Percentiles rank a stretch among this genome's conserved stretches.
phyloP scores from a whole-genome alignment of 306 rosid species.

The Cicer arietinum region DNA sequence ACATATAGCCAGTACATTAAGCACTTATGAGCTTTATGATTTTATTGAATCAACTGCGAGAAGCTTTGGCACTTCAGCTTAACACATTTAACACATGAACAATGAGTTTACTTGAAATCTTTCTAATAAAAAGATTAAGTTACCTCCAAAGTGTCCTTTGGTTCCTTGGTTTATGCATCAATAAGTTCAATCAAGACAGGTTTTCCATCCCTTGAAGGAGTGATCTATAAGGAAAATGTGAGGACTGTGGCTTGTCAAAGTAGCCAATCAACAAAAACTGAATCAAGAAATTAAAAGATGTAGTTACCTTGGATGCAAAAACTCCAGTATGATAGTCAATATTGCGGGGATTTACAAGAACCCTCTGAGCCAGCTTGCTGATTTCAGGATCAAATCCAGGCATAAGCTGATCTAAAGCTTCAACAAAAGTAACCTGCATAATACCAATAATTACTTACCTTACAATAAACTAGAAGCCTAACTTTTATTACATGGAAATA shows the following conservation, averaged over 20 bases:
- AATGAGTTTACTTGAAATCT: constrained; percentile 12
- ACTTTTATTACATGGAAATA: constrained; percentile 35
- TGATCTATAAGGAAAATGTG: constrained; percentile 65
- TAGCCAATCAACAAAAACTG: constrained; percentile 26
- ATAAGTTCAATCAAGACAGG: constrained; percentile 93
- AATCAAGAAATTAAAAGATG: constrained; percentile 41
- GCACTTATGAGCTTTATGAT: constrained; percentile 18
- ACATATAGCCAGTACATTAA: not conserved
- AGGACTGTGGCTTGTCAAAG: constrained; percentile 30
- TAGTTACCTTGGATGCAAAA: constrained; percentile 89
- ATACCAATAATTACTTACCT: constrained; percentile 41
- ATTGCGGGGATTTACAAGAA: constrained; percentile 86
- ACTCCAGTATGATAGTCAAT: constrained; percentile 97
- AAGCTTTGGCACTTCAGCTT: not conserved
- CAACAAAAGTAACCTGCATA: constrained; percentile 91
- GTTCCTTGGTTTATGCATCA: constrained; percentile 95
- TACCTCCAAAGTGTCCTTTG: constrained; percentile 94
- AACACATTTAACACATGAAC: constrained; percentile 6
- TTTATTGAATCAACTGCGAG: constrained; percentile 25
- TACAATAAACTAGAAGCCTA: constrained; percentile 17
- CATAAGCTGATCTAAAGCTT: constrained; percentile 98
- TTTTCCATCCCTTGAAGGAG: constrained; percentile 97
- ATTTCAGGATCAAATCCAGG: constrained; percentile 99
- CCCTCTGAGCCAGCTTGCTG: constrained; percentile 96
- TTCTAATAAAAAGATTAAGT: constrained; percentile 22